phyloP scores from a whole-genome alignment of 441 rosid species.

The Biscutella laevigata region DNA sequence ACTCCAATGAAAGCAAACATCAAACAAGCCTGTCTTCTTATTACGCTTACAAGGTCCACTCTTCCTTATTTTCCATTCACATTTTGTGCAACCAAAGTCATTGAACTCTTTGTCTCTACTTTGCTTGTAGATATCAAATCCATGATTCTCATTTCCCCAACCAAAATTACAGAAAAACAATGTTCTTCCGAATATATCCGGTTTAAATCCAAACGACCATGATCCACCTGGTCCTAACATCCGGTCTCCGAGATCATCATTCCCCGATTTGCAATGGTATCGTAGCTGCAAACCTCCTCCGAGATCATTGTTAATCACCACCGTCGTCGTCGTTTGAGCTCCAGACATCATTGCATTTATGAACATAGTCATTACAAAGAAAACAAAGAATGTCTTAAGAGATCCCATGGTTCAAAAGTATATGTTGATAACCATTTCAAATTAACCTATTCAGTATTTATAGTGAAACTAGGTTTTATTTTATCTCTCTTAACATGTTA shows the following conservation, averaged over 20 bases:
- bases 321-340: constrained; percentile 1
- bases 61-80: constrained; percentile 13
- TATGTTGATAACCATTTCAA: neutral
- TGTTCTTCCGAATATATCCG: constrained; percentile 6
- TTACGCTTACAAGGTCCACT: constrained; percentile 13
- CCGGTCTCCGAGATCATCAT: constrained; percentile 5
- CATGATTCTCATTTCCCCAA: neutral
- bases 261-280: constrained; percentile 10
- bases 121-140: constrained; percentile 18
- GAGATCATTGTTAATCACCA: constrained; percentile 8
- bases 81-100: neutral
- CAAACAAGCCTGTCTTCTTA: neutral
- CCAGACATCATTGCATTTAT: neutral
- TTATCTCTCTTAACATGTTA: too few species aligned
- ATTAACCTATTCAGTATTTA: neutral
- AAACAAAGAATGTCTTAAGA: neutral
- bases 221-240: constrained; percentile 2
- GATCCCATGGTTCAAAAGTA: neutral
- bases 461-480: too few species aligned
- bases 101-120: neutral
- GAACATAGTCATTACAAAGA: neutral
- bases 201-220: constrained; percentile 9
- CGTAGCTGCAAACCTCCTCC: constrained; percentile 1
- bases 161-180: constrained; percentile 6
- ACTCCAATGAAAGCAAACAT: constrained; percentile 9